Base-by-base conservation (phyloP, 345 rosid genomes). In the Acer yangbiense region DNA sequence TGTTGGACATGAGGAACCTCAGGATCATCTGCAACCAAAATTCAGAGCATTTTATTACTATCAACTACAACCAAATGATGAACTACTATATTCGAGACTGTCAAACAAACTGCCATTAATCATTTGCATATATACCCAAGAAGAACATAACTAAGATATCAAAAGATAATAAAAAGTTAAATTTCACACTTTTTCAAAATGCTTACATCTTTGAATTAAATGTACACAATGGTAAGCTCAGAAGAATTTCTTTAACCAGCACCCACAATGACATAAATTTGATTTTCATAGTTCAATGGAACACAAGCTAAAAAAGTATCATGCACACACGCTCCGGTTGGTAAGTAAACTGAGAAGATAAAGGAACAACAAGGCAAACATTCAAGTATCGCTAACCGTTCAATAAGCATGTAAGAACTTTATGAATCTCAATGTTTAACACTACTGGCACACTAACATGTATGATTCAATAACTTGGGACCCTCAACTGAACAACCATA, bases 11-110 rank as follows among this genome's bases (percentile, higher is more conserved):
- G 84, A 72, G 88, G 76, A 85, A 81, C 86, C 68, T 89, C 89
- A 50, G 97, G 97, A 86, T 93, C 94, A 85, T 93, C 98, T 95
- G 90, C 76, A 79, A 71, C 82, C 29, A 72, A 76, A 67, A 76
- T 55, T 71, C 21, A 68, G 50, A 69, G 64, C 69, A 81, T 46
- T 72, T 43, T 10, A 72, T 61, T 46, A 57, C 66, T 69, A 58
- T 60, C 39, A 76, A 67, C 17, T 9, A 73, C 17, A 46, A 62
- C 1, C 48, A 66, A 54, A 9, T 27, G 68, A 39, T 58, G 72
- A 54, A 32, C 46, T 32, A 58, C 25, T 27, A 62, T 61, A 54
- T 68, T 67, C 67, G 44, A 66, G 20, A 50, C 18, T 62, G 48
- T 14, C 41, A 62, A 16, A 41, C 41, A 8, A 41, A 61, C 55